Conservation (phyloP, 108 stramenopile species). For the Stephanodiscus minutulus region DNA sequence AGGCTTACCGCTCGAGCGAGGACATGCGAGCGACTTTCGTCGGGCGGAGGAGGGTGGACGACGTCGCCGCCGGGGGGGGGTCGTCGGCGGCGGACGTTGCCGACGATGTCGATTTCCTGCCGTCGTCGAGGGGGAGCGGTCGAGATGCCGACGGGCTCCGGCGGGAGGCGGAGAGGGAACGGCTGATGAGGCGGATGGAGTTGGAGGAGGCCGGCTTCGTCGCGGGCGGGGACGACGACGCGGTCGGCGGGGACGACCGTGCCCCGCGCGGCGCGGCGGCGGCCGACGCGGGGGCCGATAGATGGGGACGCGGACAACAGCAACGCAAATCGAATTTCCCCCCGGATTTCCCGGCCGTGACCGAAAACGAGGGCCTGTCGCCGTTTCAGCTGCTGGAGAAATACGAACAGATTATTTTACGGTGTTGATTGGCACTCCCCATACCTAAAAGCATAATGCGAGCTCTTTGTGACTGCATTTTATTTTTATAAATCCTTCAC, state of each 20-base stretch:
- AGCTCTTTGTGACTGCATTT: background rate
- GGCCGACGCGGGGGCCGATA: background rate
- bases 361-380: slow-evolving; percentile 9
- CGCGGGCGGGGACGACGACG: background rate
- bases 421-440: background rate
- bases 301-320: background rate
- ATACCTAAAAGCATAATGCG: background rate
- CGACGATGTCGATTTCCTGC: background rate
- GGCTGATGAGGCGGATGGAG: slow-evolving; percentile 69
- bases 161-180: slow-evolving; percentile 79
- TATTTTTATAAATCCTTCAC: background rate
- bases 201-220: slow-evolving; percentile 35
- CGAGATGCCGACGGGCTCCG: slow-evolving; percentile 48
- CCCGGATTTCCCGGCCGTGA: slow-evolving; percentile 43
- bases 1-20: slow-evolving; percentile 61
- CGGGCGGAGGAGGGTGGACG: slow-evolving; percentile 63
- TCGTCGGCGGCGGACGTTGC: slow-evolving; percentile 3
- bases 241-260: background rate
- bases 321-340: slow-evolving; percentile 38
- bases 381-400: slow-evolving; percentile 42
- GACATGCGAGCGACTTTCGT: slow-evolving; percentile 82
- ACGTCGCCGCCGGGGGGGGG: slow-evolving; percentile 14
- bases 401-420: slow-evolving; percentile 36
- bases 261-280: background rate
- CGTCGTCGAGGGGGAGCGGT: slow-evolving; percentile 5